Base-by-base conservation (phyloP, 495 filamentous ascomycete genomes). In the Talaromyces adpressus region DNA sequence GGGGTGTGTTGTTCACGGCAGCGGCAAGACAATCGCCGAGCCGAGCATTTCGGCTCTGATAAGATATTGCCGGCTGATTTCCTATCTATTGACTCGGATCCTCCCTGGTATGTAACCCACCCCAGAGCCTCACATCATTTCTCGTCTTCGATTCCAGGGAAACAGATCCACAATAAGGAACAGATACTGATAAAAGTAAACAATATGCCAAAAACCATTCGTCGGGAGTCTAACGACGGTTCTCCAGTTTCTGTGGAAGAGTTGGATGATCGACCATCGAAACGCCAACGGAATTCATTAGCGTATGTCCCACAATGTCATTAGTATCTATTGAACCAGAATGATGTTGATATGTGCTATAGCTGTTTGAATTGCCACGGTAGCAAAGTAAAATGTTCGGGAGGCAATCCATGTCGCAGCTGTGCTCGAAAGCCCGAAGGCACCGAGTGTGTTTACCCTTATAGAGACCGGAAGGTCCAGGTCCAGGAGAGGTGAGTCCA, bases 361-460 rank as follows among this genome's bases (percentile, higher is more conserved):
- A 78, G 74, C 7, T 77, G 74, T 66, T 67, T 65, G 22, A 61
- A 73, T 66, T 78, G 74, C 59, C 74, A 77, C 59, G 49, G 68
- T 0, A 73, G 71, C 22, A 78, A 76, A 59, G 70, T 78, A 16
- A 78, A 75, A 64, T 78, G 74, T 41, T 73, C 69, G 30, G 75
- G 75, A 2, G 71, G 65, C 56, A 66, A 72, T 57, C 73, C 75
- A 1, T 78, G 75, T 60, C 51, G 52, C 9, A 69, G 67, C 59
- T 78, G 74, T 53, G 68, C 64, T 6, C 67, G 67, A 57, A 59
- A 69, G 14, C 69, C 66, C 2, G 66, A 65, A 54, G 57, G 62
- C 22, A 62, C 64, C 18, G 70, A 75, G 20, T 78, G 74, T 52
- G 59, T 53, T 18, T 78, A 76, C 63, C 64, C 74, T 7, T 65